Evolutionary conservation across 148 eudicot species (phyloP).

Genomic region (Camellia lanceoleosa): DNA sequence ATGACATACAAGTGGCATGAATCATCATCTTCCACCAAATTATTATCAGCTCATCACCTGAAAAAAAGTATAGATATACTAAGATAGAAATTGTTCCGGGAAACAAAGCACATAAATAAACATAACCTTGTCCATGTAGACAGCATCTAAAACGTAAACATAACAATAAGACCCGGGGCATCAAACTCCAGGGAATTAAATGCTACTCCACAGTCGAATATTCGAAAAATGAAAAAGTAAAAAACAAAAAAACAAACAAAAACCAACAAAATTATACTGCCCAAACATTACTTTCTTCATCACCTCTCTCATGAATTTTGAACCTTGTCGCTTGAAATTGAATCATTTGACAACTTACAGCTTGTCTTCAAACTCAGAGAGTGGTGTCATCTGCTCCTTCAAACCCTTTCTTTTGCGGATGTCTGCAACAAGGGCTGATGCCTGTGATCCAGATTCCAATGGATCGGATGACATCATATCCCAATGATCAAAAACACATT

Average conservation of each 20-base stretch:
- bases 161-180: background rate
- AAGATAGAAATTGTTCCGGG: too few relatives aligned
- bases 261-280: background rate
- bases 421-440: slow-evolving; percentile 31
- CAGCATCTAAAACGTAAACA: too few relatives aligned
- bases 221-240: background rate
- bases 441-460: slow-evolving; percentile 49
- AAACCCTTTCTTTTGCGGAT: slow-evolving; percentile 81
- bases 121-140: background rate
- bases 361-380: slow-evolving; percentile 70
- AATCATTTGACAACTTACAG: slow-evolving; percentile 22
- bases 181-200: background rate
- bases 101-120: background rate
- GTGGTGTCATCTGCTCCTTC: slow-evolving; percentile 78
- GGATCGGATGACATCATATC: slow-evolving; percentile 72
- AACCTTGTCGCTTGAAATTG: background rate
- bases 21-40: too few relatives aligned
- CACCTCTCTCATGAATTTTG: background rate
- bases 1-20: too few relatives aligned
- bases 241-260: background rate
- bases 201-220: background rate
- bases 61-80: too few relatives aligned
- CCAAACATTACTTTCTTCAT: background rate
- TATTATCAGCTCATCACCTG: too few relatives aligned
- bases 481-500: slow-evolving; percentile 80